Conservation (phyloP, 805 yeast species). For the Ogataea angusta region DNA sequence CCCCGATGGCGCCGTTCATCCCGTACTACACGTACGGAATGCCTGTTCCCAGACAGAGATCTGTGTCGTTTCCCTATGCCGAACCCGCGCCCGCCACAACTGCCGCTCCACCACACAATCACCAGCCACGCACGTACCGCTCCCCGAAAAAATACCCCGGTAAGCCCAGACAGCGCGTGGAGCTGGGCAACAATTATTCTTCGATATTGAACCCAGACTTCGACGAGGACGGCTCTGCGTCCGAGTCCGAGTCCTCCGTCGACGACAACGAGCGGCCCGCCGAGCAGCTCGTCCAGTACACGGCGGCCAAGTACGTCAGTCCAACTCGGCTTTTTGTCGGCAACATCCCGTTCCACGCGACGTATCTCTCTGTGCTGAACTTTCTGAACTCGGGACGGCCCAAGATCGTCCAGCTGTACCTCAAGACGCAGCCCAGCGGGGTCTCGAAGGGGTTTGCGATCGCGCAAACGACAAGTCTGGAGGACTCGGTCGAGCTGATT, state of each 20-base stretch:
- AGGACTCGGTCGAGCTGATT: slow-evolving; percentile 49
- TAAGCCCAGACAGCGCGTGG: slow-evolving; percentile 8
- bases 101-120: slow-evolving; percentile 6
- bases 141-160: slow-evolving; percentile 1
- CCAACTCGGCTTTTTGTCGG: slow-evolving; percentile 50
- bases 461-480: slow-evolving; percentile 46
- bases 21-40: slow-evolving; percentile 12
- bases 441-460: slow-evolving; percentile 61
- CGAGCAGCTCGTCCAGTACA: slow-evolving; percentile 23
- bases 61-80: slow-evolving; percentile 8
- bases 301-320: slow-evolving; percentile 35
- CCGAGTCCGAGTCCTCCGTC: slow-evolving; percentile 5
- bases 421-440: slow-evolving; percentile 41
- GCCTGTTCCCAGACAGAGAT: slow-evolving; percentile 5
- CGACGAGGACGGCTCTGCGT: slow-evolving; percentile 10
- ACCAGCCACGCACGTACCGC: slow-evolving; percentile 7
- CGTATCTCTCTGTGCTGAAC: slow-evolving; percentile 15
- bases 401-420: slow-evolving; percentile 14
- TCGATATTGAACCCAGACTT: slow-evolving; percentile 25
- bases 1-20: slow-evolving; percentile 8
- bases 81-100: slow-evolving; percentile 2
- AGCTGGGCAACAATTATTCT: slow-evolving; percentile 27
- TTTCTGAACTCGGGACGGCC: slow-evolving; percentile 15
- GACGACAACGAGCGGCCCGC: slow-evolving; percentile 25
- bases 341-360: slow-evolving; percentile 46